Percentiles rank a stretch among this genome's conserved stretches.
phyloP scores from a whole-genome alignment of 768 basidiomycete genomes.

The Mycena galopus region DNA sequence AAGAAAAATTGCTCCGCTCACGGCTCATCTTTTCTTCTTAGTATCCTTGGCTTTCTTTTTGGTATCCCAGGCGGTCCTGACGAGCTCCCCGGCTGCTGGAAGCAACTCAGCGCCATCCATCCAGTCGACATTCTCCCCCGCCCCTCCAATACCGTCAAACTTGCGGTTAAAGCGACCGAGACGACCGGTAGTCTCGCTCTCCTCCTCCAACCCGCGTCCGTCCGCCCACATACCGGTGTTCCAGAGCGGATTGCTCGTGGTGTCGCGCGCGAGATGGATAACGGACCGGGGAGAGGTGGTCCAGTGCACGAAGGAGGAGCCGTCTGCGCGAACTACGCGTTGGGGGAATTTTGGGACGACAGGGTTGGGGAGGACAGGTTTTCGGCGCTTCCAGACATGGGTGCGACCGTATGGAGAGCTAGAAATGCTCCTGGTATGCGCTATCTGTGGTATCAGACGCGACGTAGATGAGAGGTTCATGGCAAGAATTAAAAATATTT shows the following conservation, averaged over 20 bases:
- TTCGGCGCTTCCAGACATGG: slow-evolving; percentile 82
- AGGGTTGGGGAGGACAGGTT: slow-evolving; percentile 81
- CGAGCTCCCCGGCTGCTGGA: slow-evolving; percentile 24
- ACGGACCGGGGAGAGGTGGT: slow-evolving; percentile 88
- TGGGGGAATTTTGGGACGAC: slow-evolving; percentile 90
- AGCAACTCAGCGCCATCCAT: slow-evolving; percentile 46
- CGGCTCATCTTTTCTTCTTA: slow-evolving; percentile 25
- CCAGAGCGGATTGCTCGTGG: slow-evolving; percentile 91
- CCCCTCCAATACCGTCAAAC: slow-evolving; percentile 67
- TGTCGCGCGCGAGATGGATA: slow-evolving; percentile 86
- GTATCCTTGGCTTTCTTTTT: slow-evolving; percentile 22
- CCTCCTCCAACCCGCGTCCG: slow-evolving; percentile 71
- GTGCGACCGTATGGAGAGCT: slow-evolving; percentile 87
- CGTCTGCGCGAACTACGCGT: slow-evolving; percentile 88
- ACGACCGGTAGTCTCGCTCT: slow-evolving; percentile 79
- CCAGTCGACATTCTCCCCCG: slow-evolving; percentile 50
- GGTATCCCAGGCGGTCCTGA: slow-evolving; percentile 16
- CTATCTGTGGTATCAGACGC: slow-evolving; percentile 3
- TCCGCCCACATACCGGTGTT: slow-evolving; percentile 71
- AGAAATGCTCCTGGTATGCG: slow-evolving; percentile 62
- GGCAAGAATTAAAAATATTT: background rate
- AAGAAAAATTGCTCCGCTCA: background rate
- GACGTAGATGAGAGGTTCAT: background rate
- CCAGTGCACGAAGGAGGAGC: slow-evolving; percentile 89
- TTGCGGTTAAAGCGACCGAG: slow-evolving; percentile 84